These are phyloP conservation scores for Mycena epipterygia DNA, from an alignment of 768 basidiomycete genomes.

Conservation along the genomic window DNA sequence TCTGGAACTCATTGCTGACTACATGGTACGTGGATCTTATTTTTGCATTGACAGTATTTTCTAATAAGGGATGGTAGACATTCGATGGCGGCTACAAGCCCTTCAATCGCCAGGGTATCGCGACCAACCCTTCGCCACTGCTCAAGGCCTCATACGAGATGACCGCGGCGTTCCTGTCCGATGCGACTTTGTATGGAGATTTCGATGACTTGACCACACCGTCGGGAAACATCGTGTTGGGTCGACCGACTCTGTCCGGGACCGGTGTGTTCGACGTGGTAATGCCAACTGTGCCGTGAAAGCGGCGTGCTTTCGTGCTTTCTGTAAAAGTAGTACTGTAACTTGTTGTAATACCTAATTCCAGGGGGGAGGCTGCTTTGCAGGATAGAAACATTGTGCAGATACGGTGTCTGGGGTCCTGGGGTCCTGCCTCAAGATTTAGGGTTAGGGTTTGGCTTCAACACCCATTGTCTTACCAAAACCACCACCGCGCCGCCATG, in stretches of 20 bases:
- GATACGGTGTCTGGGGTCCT: not conserved
- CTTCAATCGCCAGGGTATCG: constrained; percentile 96
- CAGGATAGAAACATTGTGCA: no score
- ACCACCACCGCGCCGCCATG: constrained; percentile 23
- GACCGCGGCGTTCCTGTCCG: constrained; percentile 92
- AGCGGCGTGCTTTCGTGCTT: not conserved
- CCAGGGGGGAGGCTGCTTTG: no score
- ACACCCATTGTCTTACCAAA: constrained; percentile 3
- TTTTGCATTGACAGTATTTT: not conserved
- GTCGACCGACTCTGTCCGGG: constrained; percentile 90
- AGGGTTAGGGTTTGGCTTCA: no score
- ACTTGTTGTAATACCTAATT: constrained; percentile 18
- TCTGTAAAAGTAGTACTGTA: constrained; percentile 31
- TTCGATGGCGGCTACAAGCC: constrained; percentile 98
- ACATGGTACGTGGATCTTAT: constrained; percentile 81
- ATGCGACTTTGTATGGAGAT: constrained; percentile 95
- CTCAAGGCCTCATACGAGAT: constrained; percentile 99
- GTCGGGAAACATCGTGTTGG: constrained; percentile 92
- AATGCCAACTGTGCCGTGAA: constrained; percentile 51
- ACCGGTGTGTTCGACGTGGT: constrained; percentile 95
- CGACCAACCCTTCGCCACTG: constrained; percentile 93
- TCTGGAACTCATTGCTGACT: constrained; percentile 97
- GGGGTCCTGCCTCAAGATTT: no score
- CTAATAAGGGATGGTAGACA: constrained; percentile 68
- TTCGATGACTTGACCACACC: constrained; percentile 94